Evolutionary conservation across 2,329 filamentous ascomycete species (phyloP), one percentile per base, ranked within the genome.

Genomic region (Corinectria fuckeliana): DNA sequence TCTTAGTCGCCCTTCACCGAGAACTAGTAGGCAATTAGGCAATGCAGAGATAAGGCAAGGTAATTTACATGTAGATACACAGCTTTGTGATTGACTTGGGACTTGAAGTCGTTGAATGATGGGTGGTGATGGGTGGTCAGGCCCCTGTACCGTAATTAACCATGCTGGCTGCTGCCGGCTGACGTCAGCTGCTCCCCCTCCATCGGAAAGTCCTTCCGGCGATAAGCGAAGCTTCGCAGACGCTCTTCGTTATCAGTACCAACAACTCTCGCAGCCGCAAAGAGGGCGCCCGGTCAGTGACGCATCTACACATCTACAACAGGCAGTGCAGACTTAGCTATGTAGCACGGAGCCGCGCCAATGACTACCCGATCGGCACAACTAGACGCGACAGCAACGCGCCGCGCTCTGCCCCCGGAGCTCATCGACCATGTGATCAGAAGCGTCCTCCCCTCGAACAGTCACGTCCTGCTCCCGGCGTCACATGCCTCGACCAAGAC

Each of bases 401-500:
- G 50, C 18, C 53, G 65, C 28, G 58, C 47, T 49, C 69, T 78
- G 18, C 76, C 76, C 1, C 65, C 66, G 1, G 76, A 78, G 65
- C 63, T 78, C 45, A 62, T 78, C 38, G 69, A 74, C 45, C 69
- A 74, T 53, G 62, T 78, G 58, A 71, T 77, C 59, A 74, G 78
- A 41, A 65, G 65, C 48, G 71, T 77, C 16, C 65, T 75, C 34
- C 76, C 75, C n/a, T 57, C 65, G 11, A 74, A 74, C 53, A 64
- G 66, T 2, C 28, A 61, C 7, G 63, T 63, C 20, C 60, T 80
- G 45, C 61, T 83, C 2, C 71, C 73, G 10, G 70, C 76, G 3
- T 74, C 74, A 2, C 73, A 82, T 61, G 65, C 72, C 16, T 74
- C 75, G 18, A 80, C 79, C 9, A 76, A 76, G 60, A 77, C 80